Base-by-base conservation (phyloP, 495 filamentous ascomycete genomes). In the Talaromyces adpressus region DNA sequence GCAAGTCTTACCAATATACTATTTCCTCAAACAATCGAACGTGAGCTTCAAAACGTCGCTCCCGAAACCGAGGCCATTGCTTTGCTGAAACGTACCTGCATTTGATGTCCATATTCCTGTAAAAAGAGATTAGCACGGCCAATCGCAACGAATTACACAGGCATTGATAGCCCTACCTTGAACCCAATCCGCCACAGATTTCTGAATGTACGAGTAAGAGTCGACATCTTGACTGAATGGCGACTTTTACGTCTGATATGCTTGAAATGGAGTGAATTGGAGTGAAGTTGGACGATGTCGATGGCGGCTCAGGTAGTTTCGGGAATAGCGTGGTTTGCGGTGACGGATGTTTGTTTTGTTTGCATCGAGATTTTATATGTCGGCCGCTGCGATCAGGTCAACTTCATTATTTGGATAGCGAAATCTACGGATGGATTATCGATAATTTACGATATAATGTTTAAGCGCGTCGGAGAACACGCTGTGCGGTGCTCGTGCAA, bases 51-150 rank as follows among this genome's bases (percentile, higher is more conserved):
- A 1, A 23, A 3, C 0, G 6, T 36, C 56, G 5, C 12, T 18
- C 2, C 16, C 27, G 30, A 36, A 11, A 36, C 14, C 56, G 56
- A 36, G 27, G 14, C 16, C 14, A 22, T 14, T 9, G 30, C 12
- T 4, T 36, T 36, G 56, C 56, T 61, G 30, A 22, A 12, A 60
- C 79, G 74, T 88, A 96, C 92, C 79, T 93, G 87, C 84, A 98
- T 86, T 81, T 98, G 94, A 75, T 93, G 90, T 76, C 78, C 88
- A 80, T 87, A 92, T 70, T 96, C 89, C 92, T 96, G 71, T 53
- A 27, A 62, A 57, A 64, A 62, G 30, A 39, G 22, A 75, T 78
- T 75, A 81, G 77, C 69, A 67, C 22, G 20, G 23, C n/a, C 45
- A 49, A 49, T 12, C 9, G n/a, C n/a, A 18, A 49, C 45, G 0